Base-by-base conservation (phyloP, 129 eudicot species). In the Oenanthe sinensis region DNA sequence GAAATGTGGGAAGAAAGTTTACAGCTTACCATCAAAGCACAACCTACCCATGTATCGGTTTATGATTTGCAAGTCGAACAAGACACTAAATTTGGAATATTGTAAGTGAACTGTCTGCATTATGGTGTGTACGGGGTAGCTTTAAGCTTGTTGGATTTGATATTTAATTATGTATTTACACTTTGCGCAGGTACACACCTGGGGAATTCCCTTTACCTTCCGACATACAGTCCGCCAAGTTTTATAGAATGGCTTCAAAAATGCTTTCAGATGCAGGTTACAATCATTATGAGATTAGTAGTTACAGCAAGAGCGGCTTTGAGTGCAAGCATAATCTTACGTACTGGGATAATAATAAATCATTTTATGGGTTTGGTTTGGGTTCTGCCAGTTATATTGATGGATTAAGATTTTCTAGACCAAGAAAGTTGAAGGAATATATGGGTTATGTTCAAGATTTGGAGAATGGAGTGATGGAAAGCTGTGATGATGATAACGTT, bases 1-100 rank as follows among this genome's bases (percentile, higher is more conserved):
- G 81, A 87, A 75, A 94, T 94, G 98, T 94, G 98, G 98, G 97
- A 90, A 78, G 91, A 94, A 83, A 94, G 88, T 77, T 83, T 94
- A 87, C 81, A 82, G 77, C 93, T 87, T 36, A 81, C 96, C 16
- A 54, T 91, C 44, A 80, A 90, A 70, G 91, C 93, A 26, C 80
- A 83, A 44, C 97, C 98, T 2, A 85, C 83, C 62, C 98, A 91
- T 82, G 89, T 91, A 5, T 94, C 97, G 4, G 96, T 94, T 43
- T 94, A 94, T 77, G 98, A 94, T 82, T 82, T 94, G 89, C 98
- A 94, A 77, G 84, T 94, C 63, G 98, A 94, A 55, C 85, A 87
- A 77, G 96, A 80, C 84, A 94, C 98, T 81, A 94, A 91, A 82
- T 94, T 94, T 75, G 97, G 96, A 58, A 75, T 80, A 62, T 48